Conservation (phyloP, 2,329 filamentous ascomycete genomes). For the Metarhizium robertsii region DNA sequence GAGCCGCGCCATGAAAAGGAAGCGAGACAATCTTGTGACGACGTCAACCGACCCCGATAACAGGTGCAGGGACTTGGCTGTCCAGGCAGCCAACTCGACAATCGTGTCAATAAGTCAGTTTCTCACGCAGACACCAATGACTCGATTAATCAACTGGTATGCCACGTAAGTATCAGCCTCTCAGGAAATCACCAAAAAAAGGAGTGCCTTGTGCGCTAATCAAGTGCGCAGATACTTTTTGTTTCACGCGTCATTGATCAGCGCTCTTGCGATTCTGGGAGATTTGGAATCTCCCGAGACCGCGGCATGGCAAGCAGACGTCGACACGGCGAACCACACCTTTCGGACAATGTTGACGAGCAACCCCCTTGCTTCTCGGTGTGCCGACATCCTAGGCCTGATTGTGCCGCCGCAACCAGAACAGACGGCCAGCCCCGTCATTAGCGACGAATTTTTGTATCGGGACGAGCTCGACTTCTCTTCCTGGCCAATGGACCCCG, state of each 20-base stretch:
- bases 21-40: constrained; percentile 2
- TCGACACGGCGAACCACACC: constrained; percentile 16
- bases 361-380: constrained; percentile 17
- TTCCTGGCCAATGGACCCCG: constrained; percentile 11
- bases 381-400: constrained; percentile 18
- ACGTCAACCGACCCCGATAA: constrained; percentile 11
- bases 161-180: constrained; percentile 12
- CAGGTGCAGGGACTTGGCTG: constrained; percentile 13
- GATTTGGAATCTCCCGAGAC: constrained; percentile 16
- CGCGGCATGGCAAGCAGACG: constrained; percentile 17
- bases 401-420: constrained; percentile 11
- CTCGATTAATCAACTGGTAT: constrained; percentile 21
- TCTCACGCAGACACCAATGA: constrained; percentile 10
- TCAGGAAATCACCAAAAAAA: background rate
- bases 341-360: constrained; percentile 14
- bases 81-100: constrained; percentile 17
- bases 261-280: constrained; percentile 18
- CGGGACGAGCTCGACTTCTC: constrained; percentile 11
- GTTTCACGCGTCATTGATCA: constrained; percentile 22
- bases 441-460: background rate
- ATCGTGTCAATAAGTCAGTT: constrained; percentile 17
- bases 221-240: constrained; percentile 14
- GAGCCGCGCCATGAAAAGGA: constrained; percentile 14
- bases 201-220: background rate
- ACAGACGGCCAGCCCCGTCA: background rate